Evolutionary conservation across 257 asterid species (phyloP), one percentile per base, ranked within the genome.

Genomic region (Sherardia arvensis): DNA sequence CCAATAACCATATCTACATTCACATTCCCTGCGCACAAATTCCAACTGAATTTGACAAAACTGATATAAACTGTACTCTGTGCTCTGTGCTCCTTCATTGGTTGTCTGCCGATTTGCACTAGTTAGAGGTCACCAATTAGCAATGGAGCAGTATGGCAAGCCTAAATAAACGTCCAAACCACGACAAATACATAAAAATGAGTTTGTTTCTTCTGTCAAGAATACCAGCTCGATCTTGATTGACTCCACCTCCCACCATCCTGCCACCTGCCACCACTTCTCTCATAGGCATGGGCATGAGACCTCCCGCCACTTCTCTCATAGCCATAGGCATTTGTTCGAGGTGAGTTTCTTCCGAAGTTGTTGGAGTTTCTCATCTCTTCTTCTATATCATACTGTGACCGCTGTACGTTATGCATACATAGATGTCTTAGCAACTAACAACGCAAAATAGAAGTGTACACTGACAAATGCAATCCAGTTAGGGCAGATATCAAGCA

Each of bases 311-410:
- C n/a, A n/a, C n/a, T n/a, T n/a, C n/a, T n/a, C n/a, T n/a, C n/a
- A 43, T n/a, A 86, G 69, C 56, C 77, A 62, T 84, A 85, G 1
- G 88, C 49, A 60, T 67, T 77, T 5, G 28, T 15, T 55, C 72
- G 77, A 2, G 82, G 73, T 25, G 76, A 59, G 61, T 72, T 77
- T 55, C 68, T 70, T 54, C 70, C 76, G 22, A 59, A 73, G 76
- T 45, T 80, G 69, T 68, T 82, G 26, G 69, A 69, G 45, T 70
- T 87, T 64, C 95, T 81, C 77, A 68, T 71, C 84, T 86, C 96
- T 76, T 84, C 98, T 75, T 86, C 98, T 53, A 78, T 67, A 78
- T 91, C 98, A 72, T 84, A 86, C 32, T 74, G 84, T 48, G 88
- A 75, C 45, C 92, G 89, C 98, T 91, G 76, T 76, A 81, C 53